Evolutionary conservation across 1,284 basidiomycete genomes (phyloP).

Genomic region (Dichomitus squalens): DNA sequence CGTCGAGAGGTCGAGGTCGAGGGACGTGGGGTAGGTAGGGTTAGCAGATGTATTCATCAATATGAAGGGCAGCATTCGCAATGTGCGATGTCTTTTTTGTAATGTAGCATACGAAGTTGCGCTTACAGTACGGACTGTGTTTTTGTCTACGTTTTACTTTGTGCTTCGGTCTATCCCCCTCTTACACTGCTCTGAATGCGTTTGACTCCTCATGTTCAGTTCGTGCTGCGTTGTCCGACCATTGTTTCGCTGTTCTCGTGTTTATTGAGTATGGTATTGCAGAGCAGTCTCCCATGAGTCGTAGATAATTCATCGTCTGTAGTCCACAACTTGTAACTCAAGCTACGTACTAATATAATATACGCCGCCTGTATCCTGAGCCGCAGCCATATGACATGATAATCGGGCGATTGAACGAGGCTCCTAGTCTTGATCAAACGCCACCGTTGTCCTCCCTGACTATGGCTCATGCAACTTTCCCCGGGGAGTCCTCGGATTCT

Average conservation of each 20-base stretch:
- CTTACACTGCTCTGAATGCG: not conserved
- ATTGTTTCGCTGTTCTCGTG: not conserved
- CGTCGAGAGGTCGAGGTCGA: slow-evolving; percentile 19
- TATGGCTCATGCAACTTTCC: too few species aligned
- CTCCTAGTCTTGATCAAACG: too few species aligned
- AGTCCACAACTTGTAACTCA: too few species aligned
- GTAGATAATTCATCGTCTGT: not conserved
- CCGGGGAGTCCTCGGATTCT: too few species aligned
- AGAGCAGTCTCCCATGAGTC: not conserved
- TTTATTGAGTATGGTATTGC: slow-evolving; percentile 8
- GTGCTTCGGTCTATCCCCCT: not conserved
- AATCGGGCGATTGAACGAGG: too few species aligned
- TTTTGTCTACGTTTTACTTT: not conserved
- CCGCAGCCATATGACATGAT: too few species aligned
- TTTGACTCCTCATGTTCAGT: too few species aligned
- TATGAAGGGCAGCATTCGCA: too few species aligned
- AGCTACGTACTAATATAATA: too few species aligned
- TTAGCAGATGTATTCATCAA: not conserved
- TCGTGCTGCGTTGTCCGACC: not conserved
- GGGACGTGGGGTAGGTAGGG: slow-evolving; percentile 17
- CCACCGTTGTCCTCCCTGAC: too few species aligned
- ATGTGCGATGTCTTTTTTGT: not conserved
- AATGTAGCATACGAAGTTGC: not conserved
- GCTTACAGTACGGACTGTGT: not conserved
- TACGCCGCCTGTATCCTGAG: too few species aligned